Base-by-base conservation (phyloP, 2,329 filamentous ascomycete genomes). In the Colletotrichum echinochloae region DNA sequence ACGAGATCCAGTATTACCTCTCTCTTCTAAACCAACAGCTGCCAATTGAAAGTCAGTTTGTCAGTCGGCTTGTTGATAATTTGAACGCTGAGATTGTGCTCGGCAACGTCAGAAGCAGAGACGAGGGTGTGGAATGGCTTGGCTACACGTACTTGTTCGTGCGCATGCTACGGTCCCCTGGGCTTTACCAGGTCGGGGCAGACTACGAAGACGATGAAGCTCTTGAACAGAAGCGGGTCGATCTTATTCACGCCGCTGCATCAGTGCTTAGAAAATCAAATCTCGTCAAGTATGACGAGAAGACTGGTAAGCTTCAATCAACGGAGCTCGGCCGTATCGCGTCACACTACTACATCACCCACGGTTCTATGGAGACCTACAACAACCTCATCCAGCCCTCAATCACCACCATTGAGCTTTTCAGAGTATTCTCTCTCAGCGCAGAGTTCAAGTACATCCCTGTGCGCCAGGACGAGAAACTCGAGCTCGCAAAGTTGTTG, bases 371-470 rank as follows among this genome's bases (percentile, higher is more conserved):
- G 96, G 88, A 95, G 74, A 98, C 94, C 1, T 99, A 99, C 84
- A 97, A 97, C 79, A 93, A 93, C 78, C 92, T 98, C 74, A 94
- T 99, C 57, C 95, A 98, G 78, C 94, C 95, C 18, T 94, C 92
- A 14, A 96, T 98, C 75, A 94, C 93, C 33, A 93, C 93, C 7
- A 97, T 99, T 73, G 96, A 99, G 81, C 88, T 99, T 51, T 98
- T 99, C 90, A 91, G 97, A 51, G 91, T 99, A 35, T 99, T 99
- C 78, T 92, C 97, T 16, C 88, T 98, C 44, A 98, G 96, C 77
- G 94, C 97, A 65, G 96, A 99, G 81, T 99, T 99, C 87, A 98
- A 98, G 81, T 99, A 97, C 80, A 99, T 99, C 51, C 96, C 96
- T 2, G 95, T 99, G 44, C 92, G 96, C 51, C 95, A 98, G 78